Conservation (phyloP, 768 basidiomycete species). For the Pleurotus citrinopileatus region DNA sequence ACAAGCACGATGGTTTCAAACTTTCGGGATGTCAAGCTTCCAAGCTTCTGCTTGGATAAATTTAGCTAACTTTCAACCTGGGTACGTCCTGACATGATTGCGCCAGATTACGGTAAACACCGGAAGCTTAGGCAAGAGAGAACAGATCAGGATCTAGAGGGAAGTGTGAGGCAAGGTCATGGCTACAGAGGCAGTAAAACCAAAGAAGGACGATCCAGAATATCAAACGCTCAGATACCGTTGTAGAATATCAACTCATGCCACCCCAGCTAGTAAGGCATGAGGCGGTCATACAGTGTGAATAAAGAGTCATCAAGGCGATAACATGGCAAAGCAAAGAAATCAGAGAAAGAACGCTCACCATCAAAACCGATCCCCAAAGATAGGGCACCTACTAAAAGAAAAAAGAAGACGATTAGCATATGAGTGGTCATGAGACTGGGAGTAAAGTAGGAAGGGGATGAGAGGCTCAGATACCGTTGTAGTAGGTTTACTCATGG, state of each 20-base stretch:
- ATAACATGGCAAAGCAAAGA: neutral
- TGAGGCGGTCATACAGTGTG: neutral
- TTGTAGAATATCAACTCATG: neutral
- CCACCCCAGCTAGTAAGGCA: neutral
- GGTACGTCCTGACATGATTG: too few species aligned
- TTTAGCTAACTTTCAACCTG: too few species aligned
- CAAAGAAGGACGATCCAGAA: too few species aligned
- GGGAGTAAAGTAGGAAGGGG: neutral
- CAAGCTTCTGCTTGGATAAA: too few species aligned
- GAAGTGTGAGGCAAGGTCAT: too few species aligned
- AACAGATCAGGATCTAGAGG: too few species aligned
- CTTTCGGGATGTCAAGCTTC: too few species aligned
- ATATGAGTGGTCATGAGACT: neutral
- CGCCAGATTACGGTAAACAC: too few species aligned
- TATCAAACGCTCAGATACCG: constrained; percentile 1
- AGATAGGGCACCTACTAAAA: neutral
- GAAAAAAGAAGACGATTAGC: neutral
- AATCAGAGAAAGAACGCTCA: neutral
- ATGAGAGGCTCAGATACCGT: neutral
- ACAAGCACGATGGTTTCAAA: too few species aligned
- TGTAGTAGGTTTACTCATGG: neutral
- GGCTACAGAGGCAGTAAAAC: too few species aligned
- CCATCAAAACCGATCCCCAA: neutral
- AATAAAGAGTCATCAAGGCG: neutral
- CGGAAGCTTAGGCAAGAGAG: too few species aligned